Evolutionary conservation across 2,329 filamentous ascomycete genomes (phyloP), one percentile per base, ranked within the genome.

Genomic region (Lasiodiplodia citricola): DNA sequence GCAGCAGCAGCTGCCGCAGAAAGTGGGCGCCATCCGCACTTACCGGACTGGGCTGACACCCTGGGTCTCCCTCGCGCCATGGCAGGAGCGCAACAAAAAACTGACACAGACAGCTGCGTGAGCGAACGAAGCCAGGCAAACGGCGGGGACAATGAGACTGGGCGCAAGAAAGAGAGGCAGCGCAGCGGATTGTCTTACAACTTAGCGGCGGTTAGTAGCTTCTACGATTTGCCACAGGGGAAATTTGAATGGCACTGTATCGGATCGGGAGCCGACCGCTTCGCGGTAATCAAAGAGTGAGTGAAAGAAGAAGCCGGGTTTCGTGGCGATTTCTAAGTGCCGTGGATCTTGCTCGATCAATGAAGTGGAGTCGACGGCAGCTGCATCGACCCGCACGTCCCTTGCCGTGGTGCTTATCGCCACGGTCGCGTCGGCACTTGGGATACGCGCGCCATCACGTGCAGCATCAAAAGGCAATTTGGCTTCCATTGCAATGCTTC

Each of bases 51-150:
- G 50, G 63, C 51, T 18, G 50, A 23, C 23, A 37, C 63, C 37
- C 52, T 28, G 21, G 63, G 21, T 54, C 51, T 66, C 23, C 63
- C 63, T 66, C 63, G 51, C 31, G 63, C 41, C 63, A 66, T 66
- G 50, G 35, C 10, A 14, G 25, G 31, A 21, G n/a, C n/a, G 37
- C n/a, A 50, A 31, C 28, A n/a, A 7, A 25, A 25, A n/a, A 28
- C 28, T 64, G 47, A 52, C 37, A 16, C 13, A 37, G n/a, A n/a
- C 6, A 6, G 23, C n/a, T 14, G n/a, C 31, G 16, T 44, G 51
- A 56, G 21, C 38, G 7, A 21, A 25, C 10, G 13, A 41, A 4
- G 5, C 31, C 35, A 18, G 28, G 14, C 28, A 16, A n/a, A 47
- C n/a, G 10, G 47, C 25, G 35, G 41, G 11, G 10, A 8, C 41